phyloP scores from a whole-genome alignment of 768 basidiomycete species.

The Infundibulicybe gibba region DNA sequence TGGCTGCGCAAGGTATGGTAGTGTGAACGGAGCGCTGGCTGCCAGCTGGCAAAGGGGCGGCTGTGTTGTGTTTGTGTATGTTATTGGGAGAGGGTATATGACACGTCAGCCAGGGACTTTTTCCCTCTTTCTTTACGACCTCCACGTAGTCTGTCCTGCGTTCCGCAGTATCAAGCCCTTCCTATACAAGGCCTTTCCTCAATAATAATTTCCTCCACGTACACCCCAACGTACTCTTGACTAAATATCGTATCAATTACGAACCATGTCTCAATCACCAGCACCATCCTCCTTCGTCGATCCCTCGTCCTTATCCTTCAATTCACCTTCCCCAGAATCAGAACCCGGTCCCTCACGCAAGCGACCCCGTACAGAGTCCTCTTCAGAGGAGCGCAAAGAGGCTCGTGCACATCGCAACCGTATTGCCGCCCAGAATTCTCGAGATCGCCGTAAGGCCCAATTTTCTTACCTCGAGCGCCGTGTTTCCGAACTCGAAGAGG shows the following conservation, averaged over 20 bases:
- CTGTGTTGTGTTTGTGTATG: conserved; percentile 6
- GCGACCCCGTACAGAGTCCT: conserved; percentile 59
- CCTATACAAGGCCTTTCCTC: conserved; percentile 8
- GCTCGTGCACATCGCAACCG: conserved; percentile 89
- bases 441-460: conserved; percentile 87
- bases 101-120: conserved; percentile 19
- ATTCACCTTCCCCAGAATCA: conserved; percentile 14
- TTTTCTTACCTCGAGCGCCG: conserved; percentile 63
- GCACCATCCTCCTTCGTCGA: conserved; percentile 18
- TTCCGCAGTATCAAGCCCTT: conserved; percentile 23
- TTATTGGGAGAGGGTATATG: conserved; percentile 7
- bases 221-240: conserved; percentile 4
- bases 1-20: background rate
- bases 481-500: conserved; percentile 75
- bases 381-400: conserved; percentile 79
- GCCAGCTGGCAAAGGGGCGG: background rate
- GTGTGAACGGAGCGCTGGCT: background rate
- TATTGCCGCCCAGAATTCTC: conserved; percentile 90
- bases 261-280: background rate
- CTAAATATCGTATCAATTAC: no score
- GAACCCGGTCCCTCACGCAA: conserved; percentile 62
- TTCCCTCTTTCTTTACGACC: conserved; percentile 16
- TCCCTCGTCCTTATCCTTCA: conserved; percentile 26
- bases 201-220: conserved; percentile 5
- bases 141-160: conserved; percentile 35